Evolutionary conservation across 2,329 filamentous ascomycete species (phyloP).

Genomic region (Hypoxylon sp.): DNA sequence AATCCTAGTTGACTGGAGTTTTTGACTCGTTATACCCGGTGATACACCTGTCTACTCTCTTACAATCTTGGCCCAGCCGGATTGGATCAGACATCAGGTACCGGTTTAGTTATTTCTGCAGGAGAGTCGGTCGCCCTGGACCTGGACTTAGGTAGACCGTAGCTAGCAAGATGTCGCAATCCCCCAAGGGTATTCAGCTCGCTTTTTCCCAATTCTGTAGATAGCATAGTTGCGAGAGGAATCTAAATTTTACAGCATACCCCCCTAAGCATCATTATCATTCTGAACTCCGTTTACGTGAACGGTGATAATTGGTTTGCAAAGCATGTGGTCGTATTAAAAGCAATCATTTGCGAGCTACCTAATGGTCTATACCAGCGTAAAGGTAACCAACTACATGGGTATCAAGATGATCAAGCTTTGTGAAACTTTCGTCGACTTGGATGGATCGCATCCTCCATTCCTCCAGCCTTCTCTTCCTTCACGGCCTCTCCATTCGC

Average conservation of each 20-base stretch:
- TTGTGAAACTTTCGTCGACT: constrained; percentile 59
- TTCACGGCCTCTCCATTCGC: constrained; percentile 38
- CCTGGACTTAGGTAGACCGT: constrained; percentile 30
- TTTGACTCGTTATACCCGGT: constrained; percentile 36
- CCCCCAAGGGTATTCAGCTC: constrained; percentile 35
- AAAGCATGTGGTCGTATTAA: constrained; percentile 13
- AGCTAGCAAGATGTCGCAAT: constrained; percentile 31
- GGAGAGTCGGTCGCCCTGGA: constrained; percentile 12
- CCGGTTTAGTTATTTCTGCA: constrained; percentile 33
- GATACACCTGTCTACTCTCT: constrained; percentile 8
- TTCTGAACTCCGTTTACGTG: constrained; percentile 10
- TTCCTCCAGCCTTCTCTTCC: constrained; percentile 32
- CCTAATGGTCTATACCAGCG: not conserved
- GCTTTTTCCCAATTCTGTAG: constrained; percentile 48
- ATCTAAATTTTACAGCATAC: constrained; percentile 39
- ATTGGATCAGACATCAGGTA: constrained; percentile 38
- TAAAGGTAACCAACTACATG: not conserved
- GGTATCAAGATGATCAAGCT: constrained; percentile 21
- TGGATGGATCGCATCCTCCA: constrained; percentile 61
- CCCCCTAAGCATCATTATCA: constrained; percentile 5
- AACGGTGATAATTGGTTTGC: not conserved
- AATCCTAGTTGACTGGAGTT: constrained; percentile 29
- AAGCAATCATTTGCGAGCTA: not conserved
- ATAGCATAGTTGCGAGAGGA: constrained; percentile 48
- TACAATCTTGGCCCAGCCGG: constrained; percentile 40